These are phyloP conservation scores for Salvia miltiorrhiza DNA, from an alignment of 257 asterid species.

Conservation along the genomic window DNA sequence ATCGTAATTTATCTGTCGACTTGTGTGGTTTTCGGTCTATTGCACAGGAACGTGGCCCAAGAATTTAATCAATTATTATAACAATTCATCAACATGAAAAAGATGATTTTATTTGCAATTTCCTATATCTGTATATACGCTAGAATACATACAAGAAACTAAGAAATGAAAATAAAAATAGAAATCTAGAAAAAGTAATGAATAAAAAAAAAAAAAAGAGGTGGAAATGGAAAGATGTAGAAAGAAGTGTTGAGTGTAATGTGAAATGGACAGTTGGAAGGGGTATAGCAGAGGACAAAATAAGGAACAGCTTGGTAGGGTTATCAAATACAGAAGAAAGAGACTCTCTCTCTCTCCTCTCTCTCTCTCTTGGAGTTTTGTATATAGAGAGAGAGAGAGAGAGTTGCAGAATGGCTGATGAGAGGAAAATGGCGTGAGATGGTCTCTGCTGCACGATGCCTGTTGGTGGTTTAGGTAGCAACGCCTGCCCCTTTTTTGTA, in stretches of 20 bases:
- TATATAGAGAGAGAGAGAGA: neutral
- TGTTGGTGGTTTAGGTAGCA: constrained; percentile 80
- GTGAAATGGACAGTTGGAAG: constrained; percentile 32
- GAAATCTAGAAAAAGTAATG: too few relatives aligned
- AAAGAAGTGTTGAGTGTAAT: neutral
- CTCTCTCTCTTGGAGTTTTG: neutral
- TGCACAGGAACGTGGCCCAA: too few relatives aligned
- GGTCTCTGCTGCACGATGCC: constrained; percentile 55
- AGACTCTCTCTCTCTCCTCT: too few relatives aligned
- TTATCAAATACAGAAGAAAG: neutral
- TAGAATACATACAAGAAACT: too few relatives aligned
- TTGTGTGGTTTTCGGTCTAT: too few relatives aligned
- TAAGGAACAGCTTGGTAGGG: constrained; percentile 41
- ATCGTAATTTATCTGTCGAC: too few relatives aligned
- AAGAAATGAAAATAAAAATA: too few relatives aligned
- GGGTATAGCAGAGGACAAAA: constrained; percentile 47
- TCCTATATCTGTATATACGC: too few relatives aligned
- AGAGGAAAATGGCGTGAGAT: constrained; percentile 33
- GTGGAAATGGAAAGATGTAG: too few relatives aligned
- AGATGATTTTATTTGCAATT: too few relatives aligned
- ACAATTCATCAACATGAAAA: too few relatives aligned
- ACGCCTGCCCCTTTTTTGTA: constrained; percentile 48
- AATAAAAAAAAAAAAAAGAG: neutral
- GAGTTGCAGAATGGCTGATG: constrained; percentile 11
- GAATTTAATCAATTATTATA: too few relatives aligned